Evolutionary conservation across 2,329 filamentous ascomycete genomes (phyloP).

Genomic region (Teratosphaeria epicoccoides): DNA sequence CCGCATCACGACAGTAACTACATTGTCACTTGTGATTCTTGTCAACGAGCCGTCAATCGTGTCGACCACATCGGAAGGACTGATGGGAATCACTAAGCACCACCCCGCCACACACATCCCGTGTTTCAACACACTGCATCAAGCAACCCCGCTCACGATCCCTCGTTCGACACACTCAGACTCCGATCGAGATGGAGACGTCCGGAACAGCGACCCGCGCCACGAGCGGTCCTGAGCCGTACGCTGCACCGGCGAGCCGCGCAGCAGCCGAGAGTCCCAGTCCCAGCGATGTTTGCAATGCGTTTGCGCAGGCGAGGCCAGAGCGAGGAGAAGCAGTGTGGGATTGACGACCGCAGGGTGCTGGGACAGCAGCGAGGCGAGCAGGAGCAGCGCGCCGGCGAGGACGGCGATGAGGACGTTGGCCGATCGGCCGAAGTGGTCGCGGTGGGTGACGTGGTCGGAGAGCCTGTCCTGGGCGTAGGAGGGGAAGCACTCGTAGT

Average conservation of each 20-base stretch:
- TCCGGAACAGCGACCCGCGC: not conserved
- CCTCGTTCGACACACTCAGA: not conserved
- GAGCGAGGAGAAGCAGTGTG: not conserved
- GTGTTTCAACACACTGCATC: not conserved
- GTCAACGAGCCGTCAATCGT: no score
- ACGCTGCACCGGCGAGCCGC: not conserved
- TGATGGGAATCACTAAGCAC: no score
- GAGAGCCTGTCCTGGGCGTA: conserved; percentile 5
- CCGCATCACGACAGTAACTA: no score
- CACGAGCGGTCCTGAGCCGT: not conserved
- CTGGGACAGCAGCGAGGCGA: not conserved
- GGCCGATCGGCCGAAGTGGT: conserved; percentile 18
- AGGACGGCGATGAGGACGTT: no score
- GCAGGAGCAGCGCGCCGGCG: not conserved
- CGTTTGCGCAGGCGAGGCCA: not conserved
- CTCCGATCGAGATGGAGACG: not conserved
- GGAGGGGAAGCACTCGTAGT: conserved; percentile 6
- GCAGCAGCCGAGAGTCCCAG: not conserved
- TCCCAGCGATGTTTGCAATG: not conserved
- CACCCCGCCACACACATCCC: no score
- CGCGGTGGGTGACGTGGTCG: conserved; percentile 13
- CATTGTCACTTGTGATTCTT: no score
- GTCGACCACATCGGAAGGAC: no score
- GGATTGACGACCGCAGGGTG: not conserved
- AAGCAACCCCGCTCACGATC: not conserved